These are phyloP conservation scores for Micromonas pusilla DNA, from an alignment of 139 green algal species.

Conservation along the genomic window DNA sequence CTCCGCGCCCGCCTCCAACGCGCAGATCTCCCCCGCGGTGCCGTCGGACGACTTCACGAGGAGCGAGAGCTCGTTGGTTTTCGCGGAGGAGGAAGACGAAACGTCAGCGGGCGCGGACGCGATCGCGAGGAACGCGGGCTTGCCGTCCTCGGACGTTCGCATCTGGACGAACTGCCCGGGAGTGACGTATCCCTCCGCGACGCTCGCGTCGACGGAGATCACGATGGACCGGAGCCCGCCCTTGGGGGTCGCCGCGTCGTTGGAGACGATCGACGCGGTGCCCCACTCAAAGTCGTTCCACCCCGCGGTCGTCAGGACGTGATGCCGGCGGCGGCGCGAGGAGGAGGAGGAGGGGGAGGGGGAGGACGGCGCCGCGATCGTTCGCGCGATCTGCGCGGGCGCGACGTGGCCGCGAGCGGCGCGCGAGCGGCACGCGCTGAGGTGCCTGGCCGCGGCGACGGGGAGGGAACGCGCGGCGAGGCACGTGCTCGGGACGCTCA, in stretches of 20 bases:
- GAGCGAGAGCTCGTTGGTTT: not conserved
- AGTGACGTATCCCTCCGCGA: not conserved
- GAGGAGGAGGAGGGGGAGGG: no score
- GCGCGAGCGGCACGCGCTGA: not conserved
- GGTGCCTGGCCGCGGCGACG: not conserved
- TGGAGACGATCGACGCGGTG: not conserved
- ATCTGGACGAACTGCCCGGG: slow-evolving; percentile 14
- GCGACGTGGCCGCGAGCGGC: not conserved
- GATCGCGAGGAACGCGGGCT: slow-evolving; percentile 19
- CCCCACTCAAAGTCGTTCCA: slow-evolving; percentile 6
- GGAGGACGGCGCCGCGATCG: not conserved
- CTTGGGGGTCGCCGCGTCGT: not conserved
- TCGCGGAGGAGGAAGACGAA: no score
- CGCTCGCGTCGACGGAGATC: not conserved
- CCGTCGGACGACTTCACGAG: slow-evolving; percentile 6
- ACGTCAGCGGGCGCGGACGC: not conserved
- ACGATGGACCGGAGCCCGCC: slow-evolving; percentile 9
- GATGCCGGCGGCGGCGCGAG: not conserved
- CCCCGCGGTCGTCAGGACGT: not conserved
- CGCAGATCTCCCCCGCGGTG: slow-evolving; percentile 13
- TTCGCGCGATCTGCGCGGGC: not conserved
- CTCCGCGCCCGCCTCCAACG: not conserved
- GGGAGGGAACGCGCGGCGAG: not conserved
- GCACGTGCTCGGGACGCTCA: not conserved
- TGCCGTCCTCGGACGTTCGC: not conserved